A percentile compares a stretch with the other conserved stretches of the same genome.
Conservation (phyloP, 257 asterid species). For the Anisodus acutangulus region DNA sequence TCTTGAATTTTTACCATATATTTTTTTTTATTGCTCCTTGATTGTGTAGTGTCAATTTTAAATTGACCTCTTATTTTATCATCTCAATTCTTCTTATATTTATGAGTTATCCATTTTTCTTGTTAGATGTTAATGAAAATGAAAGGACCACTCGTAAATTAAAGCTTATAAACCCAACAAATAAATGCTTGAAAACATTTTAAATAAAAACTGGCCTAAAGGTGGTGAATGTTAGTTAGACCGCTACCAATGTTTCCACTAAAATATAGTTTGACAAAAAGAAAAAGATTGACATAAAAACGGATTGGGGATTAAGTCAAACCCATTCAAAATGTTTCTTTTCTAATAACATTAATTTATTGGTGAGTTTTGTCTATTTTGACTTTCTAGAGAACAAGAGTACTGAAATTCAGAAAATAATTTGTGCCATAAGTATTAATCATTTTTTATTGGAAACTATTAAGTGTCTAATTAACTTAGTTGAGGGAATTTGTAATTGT, state of each 20-base stretch:
- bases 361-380: background rate
- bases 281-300: background rate
- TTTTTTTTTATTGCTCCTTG: background rate
- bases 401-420: background rate
- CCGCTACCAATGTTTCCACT: background rate
- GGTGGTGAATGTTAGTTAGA: background rate
- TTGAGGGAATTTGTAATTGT: background rate
- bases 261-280: too few relatives aligned
- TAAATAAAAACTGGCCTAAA: background rate
- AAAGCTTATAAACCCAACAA: conserved; percentile 2
- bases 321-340: background rate
- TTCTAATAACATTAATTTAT: background rate
- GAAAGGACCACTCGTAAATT: background rate
- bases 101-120: background rate
- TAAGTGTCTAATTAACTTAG: too few relatives aligned
- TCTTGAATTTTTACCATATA: background rate
- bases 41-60: background rate
- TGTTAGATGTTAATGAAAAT: background rate
- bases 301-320: background rate
- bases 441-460: too few relatives aligned
- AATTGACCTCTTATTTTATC: background rate
- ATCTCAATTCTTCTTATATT: background rate
- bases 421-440: background rate
- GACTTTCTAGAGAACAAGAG: background rate
- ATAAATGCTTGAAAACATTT: conserved; percentile 9